Base-by-base conservation (phyloP, 352 stramenopile genomes). In the Phytophthora fragariae region DNA sequence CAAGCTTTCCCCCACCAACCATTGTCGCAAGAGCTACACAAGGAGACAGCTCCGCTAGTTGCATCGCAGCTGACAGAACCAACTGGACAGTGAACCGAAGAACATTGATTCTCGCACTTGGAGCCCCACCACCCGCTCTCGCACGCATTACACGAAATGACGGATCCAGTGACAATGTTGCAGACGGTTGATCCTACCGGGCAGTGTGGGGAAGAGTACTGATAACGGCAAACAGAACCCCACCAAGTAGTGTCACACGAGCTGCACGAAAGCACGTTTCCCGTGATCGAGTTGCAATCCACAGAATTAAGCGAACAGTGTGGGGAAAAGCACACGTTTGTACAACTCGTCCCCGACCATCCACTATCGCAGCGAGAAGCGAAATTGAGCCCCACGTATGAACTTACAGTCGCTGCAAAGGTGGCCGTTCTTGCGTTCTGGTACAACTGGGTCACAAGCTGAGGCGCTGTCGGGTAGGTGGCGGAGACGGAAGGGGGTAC, bases 401-500 rank as follows among this genome's bases (percentile, higher is more conserved):
- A 46, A 11, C 31, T 50, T 3, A 61, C 55, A n/a, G 17, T 49
- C 3, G 7, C 9, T 17, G 55, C 29, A 31, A 61, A 61, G 21
- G 4, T 12, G 15, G 4, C n/a, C n/a, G 55, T 49, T 31, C 33
- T 46, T 5, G 55, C 55, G 33, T 2, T 29, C 55, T 33, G 31
- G 21, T 61, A 61, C 12, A 61, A 1, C n/a, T 61, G 15, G 8
- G 55, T 46, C 29, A 54, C 37, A 57, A 57, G 37, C 17, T 60
- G 12, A 21, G 49, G 21, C 2, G 31, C 50, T 14, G 19, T 59
- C 1, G 61, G 24, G 24, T 56, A 54, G 8, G 15, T 15, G 5
- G 59, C 62, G 24, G 50, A 53, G 14, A 68, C 14, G 8, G 62
- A 68, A 29, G 62, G 62, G 5, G 62, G 62, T 15, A 62, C 37